phyloP scores from a whole-genome alignment of 164 flowering plant genomes.

The Tetracentron sinense region DNA sequence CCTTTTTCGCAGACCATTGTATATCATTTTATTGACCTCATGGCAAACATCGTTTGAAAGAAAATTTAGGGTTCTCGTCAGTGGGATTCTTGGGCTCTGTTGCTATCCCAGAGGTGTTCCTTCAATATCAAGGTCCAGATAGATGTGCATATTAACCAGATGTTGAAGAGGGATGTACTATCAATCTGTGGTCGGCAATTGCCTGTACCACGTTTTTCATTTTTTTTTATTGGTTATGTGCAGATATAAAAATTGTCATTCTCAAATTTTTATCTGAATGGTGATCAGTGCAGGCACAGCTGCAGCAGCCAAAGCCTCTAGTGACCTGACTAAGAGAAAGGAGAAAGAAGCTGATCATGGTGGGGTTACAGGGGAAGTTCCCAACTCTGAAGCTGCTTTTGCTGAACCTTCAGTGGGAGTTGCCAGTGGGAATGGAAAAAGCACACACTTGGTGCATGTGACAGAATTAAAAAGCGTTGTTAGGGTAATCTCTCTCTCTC shows the following conservation, averaged over 20 bases:
- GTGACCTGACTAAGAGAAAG: slow-evolving; percentile 22
- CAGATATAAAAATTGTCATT: background rate
- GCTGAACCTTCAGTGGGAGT: slow-evolving; percentile 16
- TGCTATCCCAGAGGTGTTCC: background rate
- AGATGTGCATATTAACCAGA: background rate
- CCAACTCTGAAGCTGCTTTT: slow-evolving; percentile 19
- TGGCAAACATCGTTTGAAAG: too few species aligned
- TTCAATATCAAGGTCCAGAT: too few species aligned
- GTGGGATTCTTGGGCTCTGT: background rate
- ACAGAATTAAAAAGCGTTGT: slow-evolving; percentile 28
- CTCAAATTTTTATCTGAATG: slow-evolving; percentile 7
- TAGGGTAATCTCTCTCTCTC: slow-evolving; percentile 29
- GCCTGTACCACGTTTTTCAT: background rate
- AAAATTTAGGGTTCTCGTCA: background rate
- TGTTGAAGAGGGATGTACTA: background rate
- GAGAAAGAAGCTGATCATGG: slow-evolving; percentile 27
- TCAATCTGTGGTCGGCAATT: background rate
- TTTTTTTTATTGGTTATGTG: background rate
- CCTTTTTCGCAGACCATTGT: too few species aligned
- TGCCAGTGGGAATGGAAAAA: slow-evolving; percentile 24
- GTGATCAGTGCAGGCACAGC: slow-evolving; percentile 41
- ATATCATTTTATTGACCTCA: too few species aligned
- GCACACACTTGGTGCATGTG: slow-evolving; percentile 25
- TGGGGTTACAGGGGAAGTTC: slow-evolving; percentile 7
- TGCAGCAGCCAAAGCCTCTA: slow-evolving; percentile 23